Evolutionary conservation across 495 filamentous ascomycete species (phyloP), one percentile per base, ranked within the genome.

Genomic region (Penicillium herquei): DNA sequence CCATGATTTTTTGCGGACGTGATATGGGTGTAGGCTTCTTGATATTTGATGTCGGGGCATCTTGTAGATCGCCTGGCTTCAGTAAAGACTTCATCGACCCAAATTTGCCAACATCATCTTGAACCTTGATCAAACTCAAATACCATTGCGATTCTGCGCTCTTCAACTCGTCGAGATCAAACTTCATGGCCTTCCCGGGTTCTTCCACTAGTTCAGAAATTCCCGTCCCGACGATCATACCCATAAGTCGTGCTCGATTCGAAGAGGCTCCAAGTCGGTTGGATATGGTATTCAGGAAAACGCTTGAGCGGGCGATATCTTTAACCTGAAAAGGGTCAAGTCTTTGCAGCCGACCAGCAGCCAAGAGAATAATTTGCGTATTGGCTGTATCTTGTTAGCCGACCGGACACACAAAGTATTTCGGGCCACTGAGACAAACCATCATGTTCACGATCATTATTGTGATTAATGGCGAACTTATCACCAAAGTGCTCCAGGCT

Each of bases 181-280:
- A 98, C 51, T 85, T 84, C 69, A 98, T 85, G 50, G 76, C 79
- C 49, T 86, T 88, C 1, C 78, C 87, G 21, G 82, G 81, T 55
- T 85, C 83, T 62, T 98, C 91, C 6, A 94, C 83, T 1, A 99
- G 78, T 16, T 81, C 76, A 0, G 92, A 96, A 12, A 98, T 81
- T 0, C 85, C 83, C 46, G 87, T 91, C 2, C 89, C 94, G 42
- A 96, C 84, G 6, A 90, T 76, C 89, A 99, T 96, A 0, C 94
- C 95, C 4, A 99, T 78, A 52, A 92, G 89, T 4, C 94, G 83
- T 49, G 89, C 86, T 52, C 85, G 80, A 12, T 77, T 76, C 44
- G 92, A 91, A 17, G 90, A 83, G 26, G 89, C 80, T 10, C 82
- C 82, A n/a, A 99, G 76, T 39, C 92, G 83, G 62, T 96, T 97